Percentiles rank a stretch among this genome's conserved stretches.
Conservation (phyloP, 2,329 filamentous ascomycete species). For the Pseudogymnoascus sp. region DNA sequence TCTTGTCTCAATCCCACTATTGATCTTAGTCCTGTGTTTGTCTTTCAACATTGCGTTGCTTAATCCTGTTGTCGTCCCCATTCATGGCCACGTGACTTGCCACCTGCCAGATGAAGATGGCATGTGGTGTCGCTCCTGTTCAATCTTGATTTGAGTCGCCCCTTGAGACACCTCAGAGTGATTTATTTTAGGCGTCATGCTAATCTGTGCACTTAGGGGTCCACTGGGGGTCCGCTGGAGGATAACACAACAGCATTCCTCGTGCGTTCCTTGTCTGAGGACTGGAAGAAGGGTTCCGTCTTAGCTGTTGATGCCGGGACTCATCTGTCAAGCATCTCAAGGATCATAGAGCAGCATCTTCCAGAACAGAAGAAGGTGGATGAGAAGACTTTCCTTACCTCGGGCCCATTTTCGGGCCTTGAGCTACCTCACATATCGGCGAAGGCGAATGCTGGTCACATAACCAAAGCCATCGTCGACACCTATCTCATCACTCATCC, state of each 20-base stretch:
- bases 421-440: constrained; percentile 59
- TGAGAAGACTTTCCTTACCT: constrained; percentile 34
- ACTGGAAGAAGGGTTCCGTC: constrained; percentile 76
- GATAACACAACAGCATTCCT: constrained; percentile 85
- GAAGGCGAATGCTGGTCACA: constrained; percentile 70
- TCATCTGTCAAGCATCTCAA: constrained; percentile 77
- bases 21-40: neutral
- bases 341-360: constrained; percentile 48
- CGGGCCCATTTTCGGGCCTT: constrained; percentile 75
- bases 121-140: neutral
- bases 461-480: constrained; percentile 73
- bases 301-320: constrained; percentile 92
- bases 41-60: neutral
- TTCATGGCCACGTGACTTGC: neutral
- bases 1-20: neutral
- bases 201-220: constrained; percentile 53
- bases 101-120: neutral
- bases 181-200: neutral
- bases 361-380: constrained; percentile 21
- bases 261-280: constrained; percentile 69
- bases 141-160: neutral
- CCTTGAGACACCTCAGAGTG: neutral
- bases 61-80: neutral
- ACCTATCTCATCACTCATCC: constrained; percentile 92
- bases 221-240: constrained; percentile 83